Conservation (phyloP, 1,139 yeast genomes). For the Geotrichum macrosporum region DNA sequence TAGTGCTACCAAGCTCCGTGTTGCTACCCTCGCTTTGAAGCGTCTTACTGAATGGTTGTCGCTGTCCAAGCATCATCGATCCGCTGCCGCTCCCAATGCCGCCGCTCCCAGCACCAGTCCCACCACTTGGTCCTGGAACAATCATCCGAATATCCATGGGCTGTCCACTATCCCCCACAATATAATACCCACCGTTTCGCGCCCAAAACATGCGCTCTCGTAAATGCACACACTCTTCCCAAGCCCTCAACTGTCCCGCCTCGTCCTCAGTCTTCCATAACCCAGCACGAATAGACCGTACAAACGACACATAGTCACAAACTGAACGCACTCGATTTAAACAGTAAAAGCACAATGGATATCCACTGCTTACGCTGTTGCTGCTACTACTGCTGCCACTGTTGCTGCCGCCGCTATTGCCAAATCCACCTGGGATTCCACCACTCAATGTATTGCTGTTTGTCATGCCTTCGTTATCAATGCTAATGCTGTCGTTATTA, state of each 20-base stretch:
- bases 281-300: constrained; percentile 58
- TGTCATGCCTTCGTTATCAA: constrained; percentile 3
- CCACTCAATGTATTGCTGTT: constrained; percentile 3
- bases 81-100: too few relatives aligned
- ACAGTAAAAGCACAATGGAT: constrained; percentile 84
- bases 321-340: constrained; percentile 70
- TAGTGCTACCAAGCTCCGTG: too few relatives aligned
- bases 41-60: too few relatives aligned
- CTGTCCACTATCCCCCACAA: constrained; percentile 8
- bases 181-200: constrained; percentile 52
- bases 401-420: too few relatives aligned
- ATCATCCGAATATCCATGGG: constrained; percentile 4
- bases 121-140: too few relatives aligned
- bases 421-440: neutral
- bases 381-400: constrained; percentile 1
- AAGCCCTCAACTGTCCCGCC: constrained; percentile 42
- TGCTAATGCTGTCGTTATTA: constrained; percentile 8
- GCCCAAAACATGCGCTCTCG: constrained; percentile 74
- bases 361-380: constrained; percentile 33
- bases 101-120: too few relatives aligned
- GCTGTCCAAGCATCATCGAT: too few relatives aligned
- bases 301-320: constrained; percentile 71
- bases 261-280: constrained; percentile 48
- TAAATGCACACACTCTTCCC: constrained; percentile 55
- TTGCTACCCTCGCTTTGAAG: too few relatives aligned